Percentiles rank a stretch among this genome's conserved stretches.
These are phyloP conservation scores for Chalaropsis thielavioides DNA, from an alignment of 2,329 filamentous ascomycete species.

Conservation along the genomic window DNA sequence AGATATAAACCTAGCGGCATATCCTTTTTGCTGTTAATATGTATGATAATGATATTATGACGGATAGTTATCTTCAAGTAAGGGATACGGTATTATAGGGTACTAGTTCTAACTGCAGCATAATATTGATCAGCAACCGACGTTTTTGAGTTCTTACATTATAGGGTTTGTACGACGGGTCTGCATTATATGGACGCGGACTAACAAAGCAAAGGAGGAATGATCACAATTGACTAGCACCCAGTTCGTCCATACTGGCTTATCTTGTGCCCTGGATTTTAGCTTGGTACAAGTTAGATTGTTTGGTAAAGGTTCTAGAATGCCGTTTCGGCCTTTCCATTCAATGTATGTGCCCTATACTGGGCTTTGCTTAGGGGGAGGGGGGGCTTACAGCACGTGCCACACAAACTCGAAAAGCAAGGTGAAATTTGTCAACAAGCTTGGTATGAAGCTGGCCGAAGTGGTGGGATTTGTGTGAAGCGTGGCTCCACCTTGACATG, in stretches of 20 bases:
- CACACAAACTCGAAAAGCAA: neutral
- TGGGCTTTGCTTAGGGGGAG: neutral
- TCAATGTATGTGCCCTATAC: neutral
- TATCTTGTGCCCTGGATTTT: neutral
- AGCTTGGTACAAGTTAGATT: neutral
- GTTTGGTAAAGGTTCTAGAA: neutral
- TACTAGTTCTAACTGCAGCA: neutral
- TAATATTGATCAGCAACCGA: neutral
- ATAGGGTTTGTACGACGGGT: neutral
- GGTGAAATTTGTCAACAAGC: neutral
- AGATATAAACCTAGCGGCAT: neutral
- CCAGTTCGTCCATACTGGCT: neutral
- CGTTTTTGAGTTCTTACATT: slow-evolving; percentile 1
- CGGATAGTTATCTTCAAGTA: neutral
- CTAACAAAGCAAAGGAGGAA: neutral
- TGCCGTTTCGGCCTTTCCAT: neutral
- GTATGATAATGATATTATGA: no score
- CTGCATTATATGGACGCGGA: neutral
- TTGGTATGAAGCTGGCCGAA: neutral
- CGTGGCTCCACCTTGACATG: no score
- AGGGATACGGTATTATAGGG: neutral
- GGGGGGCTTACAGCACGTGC: neutral
- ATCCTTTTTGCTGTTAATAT: no score
- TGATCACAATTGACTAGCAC: neutral
- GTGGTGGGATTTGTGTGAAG: neutral